phyloP scores from a whole-genome alignment of 2,329 filamentous ascomycete species.

The Aspergillus ochraceus region DNA sequence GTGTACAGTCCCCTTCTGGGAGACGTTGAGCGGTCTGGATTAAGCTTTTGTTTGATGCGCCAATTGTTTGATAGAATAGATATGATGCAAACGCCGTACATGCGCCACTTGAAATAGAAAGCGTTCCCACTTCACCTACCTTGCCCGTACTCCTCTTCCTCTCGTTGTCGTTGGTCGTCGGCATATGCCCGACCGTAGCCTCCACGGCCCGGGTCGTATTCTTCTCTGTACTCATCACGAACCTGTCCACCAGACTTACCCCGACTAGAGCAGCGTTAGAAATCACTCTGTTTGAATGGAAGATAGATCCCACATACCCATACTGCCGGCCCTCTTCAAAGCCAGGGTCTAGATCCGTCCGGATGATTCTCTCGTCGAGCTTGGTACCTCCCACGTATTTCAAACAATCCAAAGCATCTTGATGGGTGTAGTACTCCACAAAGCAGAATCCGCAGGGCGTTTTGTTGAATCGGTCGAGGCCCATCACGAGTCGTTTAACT shows the following conservation, averaged over 20 bases:
- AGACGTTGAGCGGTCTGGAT: conserved; percentile 28
- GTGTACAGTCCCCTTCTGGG: conserved; percentile 14
- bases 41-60: conserved; percentile 18
- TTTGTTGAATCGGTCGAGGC: conserved; percentile 93
- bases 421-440: conserved; percentile 97
- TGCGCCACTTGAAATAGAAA: conserved; percentile 22
- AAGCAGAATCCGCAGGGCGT: conserved; percentile 99
- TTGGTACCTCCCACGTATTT: conserved; percentile 99
- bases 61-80: conserved; percentile 27
- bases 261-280: conserved; percentile 47
- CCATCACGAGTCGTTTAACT: conserved; percentile 98
- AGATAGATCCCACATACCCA: conserved; percentile 52
- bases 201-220: conserved; percentile 92
- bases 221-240: conserved; percentile 94
- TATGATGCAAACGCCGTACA: conserved; percentile 35
- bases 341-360: conserved; percentile 91
- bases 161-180: conserved; percentile 58
- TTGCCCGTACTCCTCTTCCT: conserved; percentile 61
- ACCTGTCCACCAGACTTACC: conserved; percentile 97
- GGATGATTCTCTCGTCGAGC: conserved; percentile 93
- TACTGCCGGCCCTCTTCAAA: conserved; percentile 97
- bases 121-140: conserved; percentile 44
- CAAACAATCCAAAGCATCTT: conserved; percentile 96
- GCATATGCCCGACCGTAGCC: conserved; percentile 80
- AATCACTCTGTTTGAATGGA: not conserved